A percentile compares a stretch with the other conserved stretches of the same genome.
These are phyloP conservation scores for Neolentinus lepideus DNA, from an alignment of 1,284 basidiomycete genomes.

Conservation along the genomic window DNA sequence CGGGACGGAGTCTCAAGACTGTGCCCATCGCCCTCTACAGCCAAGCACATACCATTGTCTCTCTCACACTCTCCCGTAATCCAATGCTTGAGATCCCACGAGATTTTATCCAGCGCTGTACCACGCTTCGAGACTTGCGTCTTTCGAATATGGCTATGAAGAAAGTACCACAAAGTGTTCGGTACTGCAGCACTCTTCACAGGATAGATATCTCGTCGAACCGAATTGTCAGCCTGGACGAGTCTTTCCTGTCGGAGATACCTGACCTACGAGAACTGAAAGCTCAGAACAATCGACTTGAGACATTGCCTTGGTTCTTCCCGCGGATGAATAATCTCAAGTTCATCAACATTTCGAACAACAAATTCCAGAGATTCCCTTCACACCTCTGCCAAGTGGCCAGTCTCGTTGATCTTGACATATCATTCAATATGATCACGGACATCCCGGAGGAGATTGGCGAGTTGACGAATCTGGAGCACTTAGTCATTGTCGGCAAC, in stretches of 20 bases:
- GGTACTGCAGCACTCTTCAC: slow-evolving; percentile 69
- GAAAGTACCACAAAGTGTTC: slow-evolving; percentile 82
- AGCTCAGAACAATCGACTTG: slow-evolving; percentile 91
- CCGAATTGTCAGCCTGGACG: slow-evolving; percentile 85
- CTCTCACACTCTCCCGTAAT: slow-evolving; percentile 89
- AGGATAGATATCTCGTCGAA: slow-evolving; percentile 93
- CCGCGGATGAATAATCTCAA: slow-evolving; percentile 66
- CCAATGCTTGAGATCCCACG: slow-evolving; percentile 95
- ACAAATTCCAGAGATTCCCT: slow-evolving; percentile 86
- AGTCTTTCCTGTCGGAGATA: slow-evolving; percentile 78
- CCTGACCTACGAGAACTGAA: slow-evolving; percentile 69
- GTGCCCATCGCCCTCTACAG: slow-evolving; percentile 89
- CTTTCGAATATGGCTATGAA: slow-evolving; percentile 95
- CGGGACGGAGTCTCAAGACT: slow-evolving; percentile 78
- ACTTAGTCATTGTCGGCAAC: slow-evolving; percentile 87
- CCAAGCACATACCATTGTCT: slow-evolving; percentile 82
- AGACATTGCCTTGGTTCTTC: slow-evolving; percentile 84
- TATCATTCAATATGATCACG: slow-evolving; percentile 91
- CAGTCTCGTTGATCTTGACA: slow-evolving; percentile 79
- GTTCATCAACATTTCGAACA: slow-evolving; percentile 94
- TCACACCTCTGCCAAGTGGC: slow-evolving; percentile 70
- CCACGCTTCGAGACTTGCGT: slow-evolving; percentile 77
- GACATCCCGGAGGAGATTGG: slow-evolving; percentile 81
- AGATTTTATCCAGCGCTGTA: slow-evolving; percentile 93
- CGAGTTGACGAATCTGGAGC: slow-evolving; percentile 61